Evolutionary conservation across 345 rosid species (phyloP).

Genomic region (Citrus maxima): DNA sequence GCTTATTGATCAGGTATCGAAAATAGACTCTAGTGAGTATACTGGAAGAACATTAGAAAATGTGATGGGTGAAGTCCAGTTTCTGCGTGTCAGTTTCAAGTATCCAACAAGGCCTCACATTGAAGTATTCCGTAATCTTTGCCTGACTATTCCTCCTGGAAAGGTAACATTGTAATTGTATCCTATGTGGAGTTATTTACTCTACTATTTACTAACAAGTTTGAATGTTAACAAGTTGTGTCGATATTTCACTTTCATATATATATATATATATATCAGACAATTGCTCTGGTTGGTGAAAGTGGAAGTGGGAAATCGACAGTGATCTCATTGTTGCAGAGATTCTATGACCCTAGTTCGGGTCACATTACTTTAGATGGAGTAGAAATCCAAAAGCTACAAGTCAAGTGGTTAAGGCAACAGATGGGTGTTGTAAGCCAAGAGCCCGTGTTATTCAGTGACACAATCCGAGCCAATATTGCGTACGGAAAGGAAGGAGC

Average conservation of each 20-base stretch:
- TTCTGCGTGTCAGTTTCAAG: conserved; percentile 28
- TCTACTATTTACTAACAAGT: no score
- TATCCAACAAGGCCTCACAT: conserved; percentile 40
- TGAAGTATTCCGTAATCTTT: conserved; percentile 25
- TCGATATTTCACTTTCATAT: no score
- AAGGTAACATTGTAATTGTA: conserved; percentile 20
- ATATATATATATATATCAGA: conserved; percentile 12
- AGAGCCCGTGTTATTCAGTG: conserved; percentile 31
- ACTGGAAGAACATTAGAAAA: conserved; percentile 18
- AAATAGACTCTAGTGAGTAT: conserved; percentile 24
- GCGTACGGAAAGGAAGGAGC: conserved; percentile 38
- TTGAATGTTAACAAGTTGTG: no score
- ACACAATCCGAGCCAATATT: conserved; percentile 32
- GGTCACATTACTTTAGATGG: conserved; percentile 43
- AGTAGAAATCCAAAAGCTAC: conserved; percentile 19
- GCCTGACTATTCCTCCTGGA: conserved; percentile 34
- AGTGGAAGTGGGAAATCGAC: conserved; percentile 47
- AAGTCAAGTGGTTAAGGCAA: conserved; percentile 36
- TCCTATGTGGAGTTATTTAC: no score
- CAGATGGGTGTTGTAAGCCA: conserved; percentile 39
- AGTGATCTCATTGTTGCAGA: conserved; percentile 28
- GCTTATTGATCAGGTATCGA: conserved; percentile 26
- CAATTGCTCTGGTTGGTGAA: conserved; percentile 43
- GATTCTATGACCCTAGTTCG: conserved; percentile 40
- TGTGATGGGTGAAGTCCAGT: conserved; percentile 30